Percentiles rank a stretch among this genome's conserved stretches.
phyloP scores from a whole-genome alignment of 2,329 filamentous ascomycete species.

The Fusarium heterosporum region DNA sequence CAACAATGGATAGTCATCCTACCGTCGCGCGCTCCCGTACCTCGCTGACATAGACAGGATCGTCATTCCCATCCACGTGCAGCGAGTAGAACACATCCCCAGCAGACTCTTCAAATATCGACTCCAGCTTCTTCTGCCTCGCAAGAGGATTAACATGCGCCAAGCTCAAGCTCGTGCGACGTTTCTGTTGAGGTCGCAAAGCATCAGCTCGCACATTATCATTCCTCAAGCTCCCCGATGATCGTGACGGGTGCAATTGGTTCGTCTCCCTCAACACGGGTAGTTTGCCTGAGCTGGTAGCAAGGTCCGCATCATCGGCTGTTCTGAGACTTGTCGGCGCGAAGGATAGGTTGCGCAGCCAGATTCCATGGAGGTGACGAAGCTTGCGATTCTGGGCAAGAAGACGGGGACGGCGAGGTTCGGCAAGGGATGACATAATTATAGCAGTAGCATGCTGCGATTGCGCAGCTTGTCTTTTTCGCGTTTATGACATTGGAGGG shows the following conservation, averaged over 20 bases:
- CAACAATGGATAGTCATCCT: slow-evolving; percentile 31
- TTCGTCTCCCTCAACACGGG: slow-evolving; percentile 60
- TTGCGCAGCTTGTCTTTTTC: slow-evolving; percentile 23
- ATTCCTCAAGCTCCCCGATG: slow-evolving; percentile 63
- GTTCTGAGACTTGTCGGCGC: slow-evolving; percentile 69
- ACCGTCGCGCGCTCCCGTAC: slow-evolving; percentile 79
- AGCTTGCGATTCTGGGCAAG: slow-evolving; percentile 85
- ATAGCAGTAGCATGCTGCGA: slow-evolving; percentile 34
- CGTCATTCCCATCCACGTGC: slow-evolving; percentile 72
- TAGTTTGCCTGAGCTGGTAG: slow-evolving; percentile 76
- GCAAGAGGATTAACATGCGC: slow-evolving; percentile 59
- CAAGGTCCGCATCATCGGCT: slow-evolving; percentile 83
- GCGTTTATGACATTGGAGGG: slow-evolving; percentile 39
- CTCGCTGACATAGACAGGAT: slow-evolving; percentile 93
- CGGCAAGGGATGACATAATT: slow-evolving; percentile 53
- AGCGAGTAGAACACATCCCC: slow-evolving; percentile 92
- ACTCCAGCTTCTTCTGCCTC: slow-evolving; percentile 81
- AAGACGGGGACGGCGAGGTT: slow-evolving; percentile 62
- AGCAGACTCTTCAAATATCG: slow-evolving; percentile 76
- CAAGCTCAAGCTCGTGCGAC: slow-evolving; percentile 63
- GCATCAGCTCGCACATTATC: slow-evolving; percentile 54
- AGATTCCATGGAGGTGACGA: slow-evolving; percentile 87
- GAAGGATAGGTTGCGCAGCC: slow-evolving; percentile 85
- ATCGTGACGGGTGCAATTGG: slow-evolving; percentile 67
- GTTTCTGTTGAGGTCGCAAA: slow-evolving; percentile 48